Percentiles rank a stretch among this genome's conserved stretches.
Conservation (phyloP, 129 eudicot species). For the Deinandra increscens region DNA sequence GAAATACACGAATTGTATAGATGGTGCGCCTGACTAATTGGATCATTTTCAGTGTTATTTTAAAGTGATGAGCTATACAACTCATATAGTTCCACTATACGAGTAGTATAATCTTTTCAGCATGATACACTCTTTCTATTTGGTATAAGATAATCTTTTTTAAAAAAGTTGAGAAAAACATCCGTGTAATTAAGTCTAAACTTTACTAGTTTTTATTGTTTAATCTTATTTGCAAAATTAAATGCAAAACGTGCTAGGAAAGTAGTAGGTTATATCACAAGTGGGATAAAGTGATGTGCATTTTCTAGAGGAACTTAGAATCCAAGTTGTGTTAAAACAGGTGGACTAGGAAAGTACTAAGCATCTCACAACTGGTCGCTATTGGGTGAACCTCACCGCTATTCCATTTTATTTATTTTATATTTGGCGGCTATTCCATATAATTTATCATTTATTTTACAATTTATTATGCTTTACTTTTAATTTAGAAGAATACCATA, state of each 20-base stretch:
- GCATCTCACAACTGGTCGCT: neutral
- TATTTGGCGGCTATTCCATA: slow-evolving; percentile 19
- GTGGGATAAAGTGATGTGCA: neutral
- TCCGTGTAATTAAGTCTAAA: too few relatives aligned
- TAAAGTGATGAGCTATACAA: too few relatives aligned
- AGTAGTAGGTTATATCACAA: neutral
- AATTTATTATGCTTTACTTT: too few relatives aligned
- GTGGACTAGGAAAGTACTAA: slow-evolving; percentile 24
- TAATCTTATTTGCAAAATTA: neutral
- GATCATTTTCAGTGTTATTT: too few relatives aligned
- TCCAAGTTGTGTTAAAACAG: slow-evolving; percentile 8
- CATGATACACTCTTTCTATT: too few relatives aligned
- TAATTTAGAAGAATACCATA: too few relatives aligned
- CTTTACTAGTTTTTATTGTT: neutral
- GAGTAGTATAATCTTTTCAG: too few relatives aligned
- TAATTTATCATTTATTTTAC: neutral
- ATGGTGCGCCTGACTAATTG: too few relatives aligned
- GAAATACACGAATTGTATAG: too few relatives aligned
- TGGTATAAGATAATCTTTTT: too few relatives aligned
- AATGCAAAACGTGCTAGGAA: slow-evolving; percentile 1
- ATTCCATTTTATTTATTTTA: neutral
- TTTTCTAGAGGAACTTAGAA: slow-evolving; percentile 5
- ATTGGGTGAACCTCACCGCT: slow-evolving; percentile 9
- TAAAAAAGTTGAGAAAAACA: too few relatives aligned
- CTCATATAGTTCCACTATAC: too few relatives aligned